Conservation (phyloP, 345 rosid genomes). For the Eucalyptus tenuipes region DNA sequence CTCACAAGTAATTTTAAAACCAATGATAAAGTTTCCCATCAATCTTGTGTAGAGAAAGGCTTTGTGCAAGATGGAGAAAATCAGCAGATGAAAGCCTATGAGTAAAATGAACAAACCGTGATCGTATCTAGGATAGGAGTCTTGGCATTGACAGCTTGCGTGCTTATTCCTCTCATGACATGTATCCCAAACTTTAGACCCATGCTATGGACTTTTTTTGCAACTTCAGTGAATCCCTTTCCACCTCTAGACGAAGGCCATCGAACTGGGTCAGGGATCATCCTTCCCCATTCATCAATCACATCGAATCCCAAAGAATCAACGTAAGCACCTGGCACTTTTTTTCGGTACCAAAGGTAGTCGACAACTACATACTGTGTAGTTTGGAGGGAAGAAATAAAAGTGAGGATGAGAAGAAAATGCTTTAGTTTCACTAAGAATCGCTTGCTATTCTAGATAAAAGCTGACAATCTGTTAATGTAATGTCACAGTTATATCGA, state of each 20-base stretch:
- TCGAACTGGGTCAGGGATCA: conserved; percentile 65
- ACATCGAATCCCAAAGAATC: conserved; percentile 85
- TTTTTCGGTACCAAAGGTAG: conserved; percentile 90
- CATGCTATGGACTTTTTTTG: conserved; percentile 63
- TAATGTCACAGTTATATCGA: not conserved
- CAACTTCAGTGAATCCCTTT: conserved; percentile 73
- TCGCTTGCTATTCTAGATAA: not conserved
- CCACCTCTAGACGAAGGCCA: conserved; percentile 93
- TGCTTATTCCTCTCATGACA: conserved; percentile 89
- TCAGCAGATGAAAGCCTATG: not conserved
- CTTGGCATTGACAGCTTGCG: conserved; percentile 79
- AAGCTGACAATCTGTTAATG: not conserved
- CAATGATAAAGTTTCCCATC: not conserved
- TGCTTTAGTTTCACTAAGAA: not conserved
- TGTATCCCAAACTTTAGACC: conserved; percentile 96
- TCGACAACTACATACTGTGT: conserved; percentile 86
- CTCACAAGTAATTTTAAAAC: not conserved
- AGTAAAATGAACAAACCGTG: conserved; percentile 23
- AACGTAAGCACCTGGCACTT: conserved; percentile 56
- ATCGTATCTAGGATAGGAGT: conserved; percentile 49
- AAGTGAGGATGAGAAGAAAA: not conserved
- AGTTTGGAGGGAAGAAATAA: not conserved
- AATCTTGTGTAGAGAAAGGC: not conserved
- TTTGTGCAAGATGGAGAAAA: not conserved
- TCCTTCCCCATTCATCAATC: conserved; percentile 91